These are phyloP conservation scores for Zopfochytrium polystomum DNA, from an alignment of 371 early-diverging fungal species.

Conservation along the genomic window DNA sequence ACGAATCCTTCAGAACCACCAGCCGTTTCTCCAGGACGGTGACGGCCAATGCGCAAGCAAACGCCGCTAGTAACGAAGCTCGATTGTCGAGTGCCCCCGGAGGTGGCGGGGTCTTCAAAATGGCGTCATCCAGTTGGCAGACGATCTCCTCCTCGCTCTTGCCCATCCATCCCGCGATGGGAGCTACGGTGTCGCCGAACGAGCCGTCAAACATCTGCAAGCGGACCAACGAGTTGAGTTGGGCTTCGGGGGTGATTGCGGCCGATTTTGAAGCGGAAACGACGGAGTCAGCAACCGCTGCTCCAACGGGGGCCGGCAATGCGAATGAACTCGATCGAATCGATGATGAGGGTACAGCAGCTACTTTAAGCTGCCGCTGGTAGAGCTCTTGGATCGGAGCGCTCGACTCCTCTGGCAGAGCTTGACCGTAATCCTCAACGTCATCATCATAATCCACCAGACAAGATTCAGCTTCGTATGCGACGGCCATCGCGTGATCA, in stretches of 20 bases:
- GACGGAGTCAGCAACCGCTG: background rate
- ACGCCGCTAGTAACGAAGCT: too few relatives aligned
- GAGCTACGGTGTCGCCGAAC: background rate
- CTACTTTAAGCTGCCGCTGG: too few relatives aligned
- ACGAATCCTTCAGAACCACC: constrained; percentile 22
- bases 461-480: too few relatives aligned
- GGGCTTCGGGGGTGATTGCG: background rate
- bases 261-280: background rate
- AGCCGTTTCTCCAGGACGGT: constrained; percentile 18
- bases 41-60: constrained; percentile 19
- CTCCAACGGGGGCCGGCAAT: background rate
- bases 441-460: background rate
- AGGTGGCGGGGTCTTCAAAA: background rate
- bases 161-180: background rate
- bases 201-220: background rate
- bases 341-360: background rate
- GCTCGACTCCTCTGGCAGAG: background rate
- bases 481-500: too few relatives aligned
- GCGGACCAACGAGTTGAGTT: background rate
- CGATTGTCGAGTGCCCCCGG: background rate
- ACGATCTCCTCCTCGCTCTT: background rate
- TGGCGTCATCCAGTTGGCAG: background rate
- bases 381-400: too few relatives aligned
- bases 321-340: background rate
- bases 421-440: background rate